These are phyloP conservation scores for Rhynchospora breviuscula DNA, from an alignment of 176 grass and related monocot genomes.

Conservation along the genomic window DNA sequence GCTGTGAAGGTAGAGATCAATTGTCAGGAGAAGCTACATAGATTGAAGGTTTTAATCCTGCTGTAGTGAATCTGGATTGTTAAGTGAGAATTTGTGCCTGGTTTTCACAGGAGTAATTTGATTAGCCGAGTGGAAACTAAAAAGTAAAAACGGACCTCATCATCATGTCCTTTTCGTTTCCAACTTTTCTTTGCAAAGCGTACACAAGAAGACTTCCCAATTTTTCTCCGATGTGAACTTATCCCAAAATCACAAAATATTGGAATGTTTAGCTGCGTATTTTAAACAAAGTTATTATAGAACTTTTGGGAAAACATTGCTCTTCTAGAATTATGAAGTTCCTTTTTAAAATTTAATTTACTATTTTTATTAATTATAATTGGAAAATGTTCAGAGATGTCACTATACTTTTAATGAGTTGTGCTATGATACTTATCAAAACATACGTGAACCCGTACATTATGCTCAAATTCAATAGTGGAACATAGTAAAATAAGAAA, in stretches of 20 bases:
- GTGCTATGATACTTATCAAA: not conserved
- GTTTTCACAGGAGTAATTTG: not conserved
- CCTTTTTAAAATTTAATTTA: not conserved
- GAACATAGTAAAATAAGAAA: too few species aligned
- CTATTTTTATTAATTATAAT: not conserved
- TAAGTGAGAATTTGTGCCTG: not conserved
- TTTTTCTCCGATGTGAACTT: not conserved
- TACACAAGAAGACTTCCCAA: not conserved
- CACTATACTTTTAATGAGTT: not conserved
- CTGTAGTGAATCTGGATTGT: not conserved
- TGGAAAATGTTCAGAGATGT: not conserved
- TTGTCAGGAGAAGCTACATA: not conserved
- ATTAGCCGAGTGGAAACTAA: not conserved
- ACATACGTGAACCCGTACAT: not conserved
- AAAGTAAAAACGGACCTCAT: not conserved
- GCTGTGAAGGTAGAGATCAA: not conserved
- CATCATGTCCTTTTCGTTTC: slow-evolving; percentile 1
- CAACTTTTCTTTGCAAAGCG: not conserved
- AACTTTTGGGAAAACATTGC: not conserved
- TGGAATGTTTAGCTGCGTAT: too few species aligned
- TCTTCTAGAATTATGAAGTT: not conserved
- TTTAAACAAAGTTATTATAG: too few species aligned
- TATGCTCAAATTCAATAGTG: not conserved
- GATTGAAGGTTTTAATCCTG: not conserved
- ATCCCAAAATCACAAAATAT: not conserved